A percentile compares a stretch with the other conserved stretches of the same genome.
phyloP scores from a whole-genome alignment of 108 stramenopile genomes.

The Skeletonema marinoi region DNA sequence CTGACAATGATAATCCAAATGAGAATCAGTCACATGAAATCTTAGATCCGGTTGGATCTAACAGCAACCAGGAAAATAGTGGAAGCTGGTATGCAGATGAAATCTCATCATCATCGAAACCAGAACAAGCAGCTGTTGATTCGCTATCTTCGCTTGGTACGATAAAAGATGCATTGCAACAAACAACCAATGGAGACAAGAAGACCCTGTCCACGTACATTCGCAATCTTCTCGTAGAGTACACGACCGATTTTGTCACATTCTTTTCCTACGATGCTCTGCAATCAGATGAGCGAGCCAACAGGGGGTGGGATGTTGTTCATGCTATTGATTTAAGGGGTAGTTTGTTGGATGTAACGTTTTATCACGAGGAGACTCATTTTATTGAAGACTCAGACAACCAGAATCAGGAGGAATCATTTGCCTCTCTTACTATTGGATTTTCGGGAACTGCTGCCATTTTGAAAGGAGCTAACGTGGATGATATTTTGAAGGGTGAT shows the following conservation, averaged over 20 bases:
- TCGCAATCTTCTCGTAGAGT: slow-evolving; percentile 7
- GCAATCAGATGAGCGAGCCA: background rate
- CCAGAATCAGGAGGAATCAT: slow-evolving; percentile 10
- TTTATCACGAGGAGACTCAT: slow-evolving; percentile 7
- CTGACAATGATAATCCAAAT: background rate
- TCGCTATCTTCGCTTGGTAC: background rate
- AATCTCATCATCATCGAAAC: background rate
- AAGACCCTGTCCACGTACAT: slow-evolving; percentile 1
- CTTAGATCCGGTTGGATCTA: background rate
- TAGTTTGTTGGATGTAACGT: background rate
- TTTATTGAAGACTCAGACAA: slow-evolving; percentile 9
- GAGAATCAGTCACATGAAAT: background rate
- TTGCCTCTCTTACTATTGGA: slow-evolving; percentile 12
- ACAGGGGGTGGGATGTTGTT: slow-evolving; percentile 21
- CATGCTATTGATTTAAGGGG: slow-evolving; percentile 32
- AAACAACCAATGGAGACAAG: background rate
- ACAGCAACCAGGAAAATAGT: background rate
- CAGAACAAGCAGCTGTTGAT: background rate
- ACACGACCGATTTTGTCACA: slow-evolving; percentile 16
- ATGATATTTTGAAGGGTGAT: background rate
- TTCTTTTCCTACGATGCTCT: slow-evolving; percentile 2
- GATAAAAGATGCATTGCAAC: slow-evolving; percentile 11
- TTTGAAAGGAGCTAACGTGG: background rate
- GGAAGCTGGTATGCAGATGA: slow-evolving; percentile 2
- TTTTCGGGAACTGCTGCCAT: slow-evolving; percentile 35